A percentile compares a stretch with the other conserved stretches of the same genome.
Evolutionary conservation across 2,329 filamentous ascomycete species (phyloP).

Genomic region (Zasmidium cellare): DNA sequence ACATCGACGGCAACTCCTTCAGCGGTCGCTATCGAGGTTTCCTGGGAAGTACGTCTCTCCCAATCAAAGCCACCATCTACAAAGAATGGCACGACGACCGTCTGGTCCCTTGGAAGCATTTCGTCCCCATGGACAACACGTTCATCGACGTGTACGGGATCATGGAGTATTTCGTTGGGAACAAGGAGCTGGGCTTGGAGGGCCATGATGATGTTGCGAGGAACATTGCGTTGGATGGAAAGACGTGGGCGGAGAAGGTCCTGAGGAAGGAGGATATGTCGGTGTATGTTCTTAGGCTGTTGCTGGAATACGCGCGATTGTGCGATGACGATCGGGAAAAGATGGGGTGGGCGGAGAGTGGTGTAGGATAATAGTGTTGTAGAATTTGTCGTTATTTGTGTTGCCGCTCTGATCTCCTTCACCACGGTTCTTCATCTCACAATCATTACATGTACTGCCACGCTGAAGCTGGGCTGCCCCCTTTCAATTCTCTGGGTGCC

Average conservation of each 20-base stretch:
- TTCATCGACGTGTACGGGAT: conserved; percentile 30
- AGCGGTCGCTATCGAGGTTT: conserved; percentile 37
- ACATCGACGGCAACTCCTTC: conserved; percentile 67
- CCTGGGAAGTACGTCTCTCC: conserved; percentile 25
- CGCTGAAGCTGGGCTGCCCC: no score
- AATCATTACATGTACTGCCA: no score
- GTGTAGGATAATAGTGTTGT: neutral
- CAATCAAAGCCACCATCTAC: conserved; percentile 39
- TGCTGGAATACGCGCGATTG: conserved; percentile 46
- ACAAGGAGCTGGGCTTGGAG: conserved; percentile 27
- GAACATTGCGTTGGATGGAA: conserved; percentile 65
- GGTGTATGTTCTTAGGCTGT: conserved; percentile 65
- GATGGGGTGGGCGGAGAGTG: conserved; percentile 39
- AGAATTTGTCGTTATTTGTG: neutral
- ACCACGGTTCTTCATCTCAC: no score
- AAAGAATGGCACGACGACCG: conserved; percentile 40
- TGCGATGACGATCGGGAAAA: conserved; percentile 43
- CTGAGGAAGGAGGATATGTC: conserved; percentile 72
- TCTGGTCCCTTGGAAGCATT: conserved; percentile 38
- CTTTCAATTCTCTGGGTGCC: no score
- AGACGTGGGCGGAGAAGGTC: conserved; percentile 68
- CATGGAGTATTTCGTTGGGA: conserved; percentile 58
- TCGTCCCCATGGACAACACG: conserved; percentile 34
- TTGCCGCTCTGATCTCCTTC: neutral
- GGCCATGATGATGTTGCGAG: conserved; percentile 58